Conservation (phyloP, 345 rosid species). For the Lumnitzera littorea region DNA sequence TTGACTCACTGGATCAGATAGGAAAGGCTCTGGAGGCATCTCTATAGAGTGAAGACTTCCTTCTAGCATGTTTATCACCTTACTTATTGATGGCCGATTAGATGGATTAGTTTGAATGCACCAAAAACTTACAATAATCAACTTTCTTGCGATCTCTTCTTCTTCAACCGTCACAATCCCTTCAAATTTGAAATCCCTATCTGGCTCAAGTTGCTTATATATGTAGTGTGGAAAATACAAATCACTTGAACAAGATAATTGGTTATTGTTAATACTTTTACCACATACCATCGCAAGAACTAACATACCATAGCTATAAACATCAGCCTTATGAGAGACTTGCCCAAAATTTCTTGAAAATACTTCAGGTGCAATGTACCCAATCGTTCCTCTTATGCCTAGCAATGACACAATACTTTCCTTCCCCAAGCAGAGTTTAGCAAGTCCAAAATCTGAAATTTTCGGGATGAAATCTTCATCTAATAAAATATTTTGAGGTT, state of each 20-base stretch:
- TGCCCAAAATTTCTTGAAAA: constrained; percentile 13
- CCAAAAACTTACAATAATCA: constrained; percentile 6
- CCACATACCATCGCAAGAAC: constrained; percentile 19
- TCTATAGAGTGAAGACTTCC: constrained; percentile 5
- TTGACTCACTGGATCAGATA: not conserved
- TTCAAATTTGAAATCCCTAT: not conserved
- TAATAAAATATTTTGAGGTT: constrained; percentile 39
- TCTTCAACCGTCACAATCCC: constrained; percentile 3
- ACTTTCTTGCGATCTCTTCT: constrained; percentile 7
- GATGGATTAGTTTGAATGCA: constrained; percentile 26
- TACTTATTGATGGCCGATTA: constrained; percentile 3
- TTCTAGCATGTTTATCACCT: constrained; percentile 10
- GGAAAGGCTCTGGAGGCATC: constrained; percentile 3
- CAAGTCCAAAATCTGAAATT: constrained; percentile 47
- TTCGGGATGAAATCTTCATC: constrained; percentile 30
- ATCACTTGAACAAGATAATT: constrained; percentile 7
- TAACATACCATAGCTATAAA: constrained; percentile 28
- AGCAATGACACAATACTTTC: constrained; percentile 26
- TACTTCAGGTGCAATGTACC: constrained; percentile 29
- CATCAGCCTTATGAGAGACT: constrained; percentile 31
- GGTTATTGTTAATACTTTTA: not conserved
- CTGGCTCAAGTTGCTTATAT: constrained; percentile 7
- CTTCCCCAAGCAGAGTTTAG: constrained; percentile 27
- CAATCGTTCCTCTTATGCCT: constrained; percentile 31
- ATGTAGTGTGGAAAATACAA: constrained; percentile 15